A percentile compares a stretch with the other conserved stretches of the same genome.
Evolutionary conservation across 1,284 basidiomycete species (phyloP).

Genomic region (Ceratobasidium sp.): DNA sequence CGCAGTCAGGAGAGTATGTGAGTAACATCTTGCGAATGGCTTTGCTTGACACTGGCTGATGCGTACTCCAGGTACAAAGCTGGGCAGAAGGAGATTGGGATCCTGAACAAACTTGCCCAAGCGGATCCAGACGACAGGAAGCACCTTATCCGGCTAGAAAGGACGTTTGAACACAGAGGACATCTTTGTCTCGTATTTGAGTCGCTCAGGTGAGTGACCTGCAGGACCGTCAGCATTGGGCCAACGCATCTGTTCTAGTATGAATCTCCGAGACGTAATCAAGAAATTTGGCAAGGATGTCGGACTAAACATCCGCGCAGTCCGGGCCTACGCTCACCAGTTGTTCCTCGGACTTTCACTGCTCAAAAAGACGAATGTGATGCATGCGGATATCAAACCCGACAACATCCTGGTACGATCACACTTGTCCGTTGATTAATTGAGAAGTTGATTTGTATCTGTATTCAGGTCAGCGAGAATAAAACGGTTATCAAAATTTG

Average conservation of each 20-base stretch:
- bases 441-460: background rate
- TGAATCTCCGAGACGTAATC: conserved; percentile 98
- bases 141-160: conserved; percentile 90
- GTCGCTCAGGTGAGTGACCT: conserved; percentile 78
- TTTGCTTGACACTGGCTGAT: background rate
- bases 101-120: conserved; percentile 86
- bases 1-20: conserved; percentile 97
- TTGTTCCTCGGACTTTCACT: conserved; percentile 90
- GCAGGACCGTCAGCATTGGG: background rate
- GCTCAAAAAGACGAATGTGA: conserved; percentile 89
- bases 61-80: conserved; percentile 83
- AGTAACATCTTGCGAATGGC: background rate
- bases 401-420: conserved; percentile 89
- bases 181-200: conserved; percentile 98
- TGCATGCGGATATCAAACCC: conserved; percentile 99
- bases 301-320: conserved; percentile 94
- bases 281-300: conserved; percentile 99
- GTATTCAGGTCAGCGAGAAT: conserved; percentile 86
- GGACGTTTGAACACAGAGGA: conserved; percentile 96
- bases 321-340: conserved; percentile 97
- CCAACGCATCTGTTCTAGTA: conserved; percentile 65
- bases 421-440: background rate
- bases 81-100: conserved; percentile 91
- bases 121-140: conserved; percentile 97
- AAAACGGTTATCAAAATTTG: conserved; percentile 96